These are phyloP conservation scores for Spathaspora girioi DNA, from an alignment of 805 yeast species.

Conservation along the genomic window DNA sequence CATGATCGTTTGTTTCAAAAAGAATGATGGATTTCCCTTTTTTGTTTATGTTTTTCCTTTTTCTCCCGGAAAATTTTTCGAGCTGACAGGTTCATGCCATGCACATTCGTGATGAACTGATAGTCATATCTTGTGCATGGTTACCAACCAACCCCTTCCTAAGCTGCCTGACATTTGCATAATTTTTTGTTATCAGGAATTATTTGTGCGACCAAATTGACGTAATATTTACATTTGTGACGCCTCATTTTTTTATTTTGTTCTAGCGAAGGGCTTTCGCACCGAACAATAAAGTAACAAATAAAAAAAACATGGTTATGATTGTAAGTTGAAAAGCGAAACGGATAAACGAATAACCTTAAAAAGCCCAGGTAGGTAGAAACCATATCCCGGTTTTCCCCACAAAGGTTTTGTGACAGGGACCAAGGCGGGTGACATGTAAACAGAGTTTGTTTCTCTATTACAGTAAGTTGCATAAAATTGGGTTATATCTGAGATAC, in stretches of 20 bases:
- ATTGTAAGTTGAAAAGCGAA: neutral
- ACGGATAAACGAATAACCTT: neutral
- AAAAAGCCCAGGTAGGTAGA: neutral
- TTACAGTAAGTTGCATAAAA: neutral
- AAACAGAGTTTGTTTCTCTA: neutral
- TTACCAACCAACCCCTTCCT: neutral
- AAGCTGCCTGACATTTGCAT: neutral
- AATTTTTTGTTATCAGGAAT: neutral
- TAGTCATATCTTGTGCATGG: neutral
- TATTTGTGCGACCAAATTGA: neutral
- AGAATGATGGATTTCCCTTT: neutral
- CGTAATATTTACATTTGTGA: neutral
- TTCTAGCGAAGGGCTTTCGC: neutral
- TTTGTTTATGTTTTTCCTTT: neutral
- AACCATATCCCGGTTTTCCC: neutral
- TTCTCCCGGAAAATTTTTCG: neutral
- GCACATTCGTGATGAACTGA: neutral
- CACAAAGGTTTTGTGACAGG: neutral
- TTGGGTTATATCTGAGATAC: neutral
- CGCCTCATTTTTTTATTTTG: neutral
- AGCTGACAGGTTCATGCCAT: neutral
- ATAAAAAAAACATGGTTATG: neutral
- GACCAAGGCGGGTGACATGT: neutral
- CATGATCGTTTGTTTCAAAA: neutral
- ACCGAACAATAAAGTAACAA: neutral